Conservation (phyloP, 306 rosid species). For the Vigna radiata region DNA sequence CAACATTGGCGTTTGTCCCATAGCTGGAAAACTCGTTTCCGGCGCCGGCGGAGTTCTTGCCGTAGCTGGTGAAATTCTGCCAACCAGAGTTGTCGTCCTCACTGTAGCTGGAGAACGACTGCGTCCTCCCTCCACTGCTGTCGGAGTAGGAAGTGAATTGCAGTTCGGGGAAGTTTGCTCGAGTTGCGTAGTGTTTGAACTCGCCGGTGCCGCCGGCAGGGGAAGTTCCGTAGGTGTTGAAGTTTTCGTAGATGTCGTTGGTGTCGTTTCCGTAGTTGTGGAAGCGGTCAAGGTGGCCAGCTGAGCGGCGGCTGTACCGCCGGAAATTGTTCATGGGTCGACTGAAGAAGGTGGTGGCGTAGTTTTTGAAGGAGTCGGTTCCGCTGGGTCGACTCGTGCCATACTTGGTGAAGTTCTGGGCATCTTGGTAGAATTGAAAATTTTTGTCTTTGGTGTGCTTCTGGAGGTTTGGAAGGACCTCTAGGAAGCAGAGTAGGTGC, state of each 20-base stretch:
- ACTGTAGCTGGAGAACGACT: constrained; percentile 62
- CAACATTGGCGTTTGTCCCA: constrained; percentile 60
- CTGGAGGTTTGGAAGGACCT: constrained; percentile 50
- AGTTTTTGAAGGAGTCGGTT: constrained; percentile 68
- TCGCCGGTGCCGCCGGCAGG: constrained; percentile 67
- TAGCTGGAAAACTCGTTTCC: constrained; percentile 57
- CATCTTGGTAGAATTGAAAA: constrained; percentile 51
- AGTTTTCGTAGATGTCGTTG: constrained; percentile 67
- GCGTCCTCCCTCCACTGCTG: constrained; percentile 58
- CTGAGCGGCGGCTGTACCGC: constrained; percentile 68
- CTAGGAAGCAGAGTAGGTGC: constrained; percentile 70
- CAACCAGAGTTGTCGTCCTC: constrained; percentile 66
- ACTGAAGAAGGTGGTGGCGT: constrained; percentile 44
- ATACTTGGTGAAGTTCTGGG: constrained; percentile 71
- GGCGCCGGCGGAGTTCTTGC: constrained; percentile 55
- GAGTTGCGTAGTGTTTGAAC: constrained; percentile 53
- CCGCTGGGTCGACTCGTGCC: constrained; percentile 62
- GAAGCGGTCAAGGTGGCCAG: constrained; percentile 63
- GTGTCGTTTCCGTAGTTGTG: constrained; percentile 49
- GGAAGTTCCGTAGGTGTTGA: constrained; percentile 61
- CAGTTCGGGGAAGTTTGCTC: constrained; percentile 63
- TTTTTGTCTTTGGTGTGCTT: constrained; percentile 50
- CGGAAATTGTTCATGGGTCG: constrained; percentile 65
- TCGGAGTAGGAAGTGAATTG: constrained; percentile 68
- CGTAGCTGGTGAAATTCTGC: constrained; percentile 64